These are phyloP conservation scores for Podospora fimiseda DNA, from an alignment of 495 filamentous ascomycete genomes.

Conservation along the genomic window DNA sequence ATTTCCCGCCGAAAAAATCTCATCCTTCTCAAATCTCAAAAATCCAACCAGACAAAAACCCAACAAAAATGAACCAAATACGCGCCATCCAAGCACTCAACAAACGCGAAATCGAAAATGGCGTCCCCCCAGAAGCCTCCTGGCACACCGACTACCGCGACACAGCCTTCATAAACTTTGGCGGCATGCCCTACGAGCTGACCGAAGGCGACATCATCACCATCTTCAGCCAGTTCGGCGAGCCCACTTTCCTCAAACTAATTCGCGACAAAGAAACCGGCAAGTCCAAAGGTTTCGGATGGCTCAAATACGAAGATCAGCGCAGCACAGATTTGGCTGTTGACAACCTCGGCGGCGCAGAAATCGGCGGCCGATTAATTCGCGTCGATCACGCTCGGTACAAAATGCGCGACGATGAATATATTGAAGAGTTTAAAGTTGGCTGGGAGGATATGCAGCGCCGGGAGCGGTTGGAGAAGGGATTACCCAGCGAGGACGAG, in stretches of 20 bases:
- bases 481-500: slow-evolving; percentile 32
- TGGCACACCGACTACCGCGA: slow-evolving; percentile 98
- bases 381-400: slow-evolving; percentile 91
- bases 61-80: slow-evolving; percentile 73
- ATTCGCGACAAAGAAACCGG: slow-evolving; percentile 92
- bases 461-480: slow-evolving; percentile 32
- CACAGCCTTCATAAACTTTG: slow-evolving; percentile 94
- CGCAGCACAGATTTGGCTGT: slow-evolving; percentile 91
- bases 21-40: slow-evolving; percentile 5
- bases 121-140: slow-evolving; percentile 72
- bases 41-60: background rate
- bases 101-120: slow-evolving; percentile 88
- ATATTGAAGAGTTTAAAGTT: slow-evolving; percentile 51
- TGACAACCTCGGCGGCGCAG: slow-evolving; percentile 86
- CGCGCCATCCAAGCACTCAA: slow-evolving; percentile 88
- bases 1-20: background rate
- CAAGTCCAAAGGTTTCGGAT: slow-evolving; percentile 87
- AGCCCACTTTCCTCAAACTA: slow-evolving; percentile 85
- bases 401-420: slow-evolving; percentile 81
- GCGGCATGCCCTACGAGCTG: slow-evolving; percentile 87
- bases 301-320: slow-evolving; percentile 98
- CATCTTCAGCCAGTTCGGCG: slow-evolving; percentile 95
- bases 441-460: slow-evolving; percentile 41
- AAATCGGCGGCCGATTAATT: slow-evolving; percentile 70
- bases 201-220: slow-evolving; percentile 94